Base-by-base conservation (phyloP, 352 stramenopile genomes). In the Lagenidium giganteum region DNA sequence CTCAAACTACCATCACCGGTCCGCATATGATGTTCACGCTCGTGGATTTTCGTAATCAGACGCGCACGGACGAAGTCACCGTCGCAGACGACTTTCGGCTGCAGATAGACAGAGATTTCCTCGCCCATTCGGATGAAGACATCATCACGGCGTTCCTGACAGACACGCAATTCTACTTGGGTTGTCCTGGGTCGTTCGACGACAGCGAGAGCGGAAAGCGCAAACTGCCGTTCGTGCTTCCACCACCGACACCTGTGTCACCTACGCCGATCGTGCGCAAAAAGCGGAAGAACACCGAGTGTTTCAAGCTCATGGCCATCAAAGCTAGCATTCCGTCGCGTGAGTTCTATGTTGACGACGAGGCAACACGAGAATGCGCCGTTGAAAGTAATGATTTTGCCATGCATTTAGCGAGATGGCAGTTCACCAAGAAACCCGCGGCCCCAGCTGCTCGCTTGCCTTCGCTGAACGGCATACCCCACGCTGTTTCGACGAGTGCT, bases 21-120 rank as follows among this genome's bases (percentile, higher is more conserved):
- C 64, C 64, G 0, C 71, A 84, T 48, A 85, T 83, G 69, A 65
- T 61, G 13, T 82, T 85, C 40, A 83, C 71, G 8, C 52, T 87
- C 34, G 62, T 81, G 40, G 74, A 87, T 42, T 87, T 84, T 41
- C 32, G 51, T 16, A 60, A 81, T 32, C 70, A 64, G 14, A 77
- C 54, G 26, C 59, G 70, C 14, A 46, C 57, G 9, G 57, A 64
- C 12, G 64, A 70, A 13, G 48, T 87, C 37, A 66, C 61, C 0
- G 17, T 46, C 16, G 55, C 58, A 5, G 70, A 87, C 25, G 61
- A 64, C 4, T 81, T 84, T 30, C 83, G 74, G 70, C 64, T 87
- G 2, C 63, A 56, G 13, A 53, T 81, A 5, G 61, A 83, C 43
- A 13, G 48, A 6, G 37, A 41, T 1, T 47, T 62, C 17, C 20